Evolutionary conservation across 2,329 filamentous ascomycete species (phyloP).

Genomic region (Monilinia polystroma): DNA sequence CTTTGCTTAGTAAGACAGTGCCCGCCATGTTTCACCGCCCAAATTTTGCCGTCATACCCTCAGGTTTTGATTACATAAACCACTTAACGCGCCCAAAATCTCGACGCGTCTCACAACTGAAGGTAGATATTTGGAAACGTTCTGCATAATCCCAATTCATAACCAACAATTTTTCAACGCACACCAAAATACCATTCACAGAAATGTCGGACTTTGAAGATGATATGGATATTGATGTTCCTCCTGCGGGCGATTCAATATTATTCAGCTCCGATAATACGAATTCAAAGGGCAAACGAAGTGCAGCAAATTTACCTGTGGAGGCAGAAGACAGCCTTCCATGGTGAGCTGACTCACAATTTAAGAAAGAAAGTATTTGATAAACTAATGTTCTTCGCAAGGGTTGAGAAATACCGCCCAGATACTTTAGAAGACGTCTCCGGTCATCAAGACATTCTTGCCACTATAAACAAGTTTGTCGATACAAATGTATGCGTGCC

Average conservation of each 20-base stretch:
- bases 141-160: not conserved
- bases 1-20: not conserved
- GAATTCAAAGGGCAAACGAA: conserved; percentile 83
- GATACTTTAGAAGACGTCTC: conserved; percentile 87
- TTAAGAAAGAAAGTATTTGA: conserved; percentile 8
- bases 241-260: conserved; percentile 50
- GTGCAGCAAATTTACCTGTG: conserved; percentile 87
- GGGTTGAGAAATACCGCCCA: conserved; percentile 97
- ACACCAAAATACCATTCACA: not conserved
- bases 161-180: not conserved
- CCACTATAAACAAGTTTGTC: conserved; percentile 97
- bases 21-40: not conserved
- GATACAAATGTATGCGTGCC: conserved; percentile 68
- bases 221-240: conserved; percentile 67
- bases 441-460: conserved; percentile 93
- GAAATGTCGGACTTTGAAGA: conserved; percentile 58
- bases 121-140: not conserved
- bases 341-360: conserved; percentile 58
- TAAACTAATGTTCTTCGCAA: conserved; percentile 41
- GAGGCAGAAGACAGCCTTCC: conserved; percentile 92
- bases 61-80: conserved; percentile 15
- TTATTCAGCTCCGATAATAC: conserved; percentile 73
- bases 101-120: conserved; percentile 20
- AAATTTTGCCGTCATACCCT: not conserved
- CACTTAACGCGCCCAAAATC: conserved; percentile 24